Evolutionary conservation across 2,329 filamentous ascomycete genomes (phyloP), one percentile per base, ranked within the genome.

Genomic region (Monilinia vaccinii-corymbosi): DNA sequence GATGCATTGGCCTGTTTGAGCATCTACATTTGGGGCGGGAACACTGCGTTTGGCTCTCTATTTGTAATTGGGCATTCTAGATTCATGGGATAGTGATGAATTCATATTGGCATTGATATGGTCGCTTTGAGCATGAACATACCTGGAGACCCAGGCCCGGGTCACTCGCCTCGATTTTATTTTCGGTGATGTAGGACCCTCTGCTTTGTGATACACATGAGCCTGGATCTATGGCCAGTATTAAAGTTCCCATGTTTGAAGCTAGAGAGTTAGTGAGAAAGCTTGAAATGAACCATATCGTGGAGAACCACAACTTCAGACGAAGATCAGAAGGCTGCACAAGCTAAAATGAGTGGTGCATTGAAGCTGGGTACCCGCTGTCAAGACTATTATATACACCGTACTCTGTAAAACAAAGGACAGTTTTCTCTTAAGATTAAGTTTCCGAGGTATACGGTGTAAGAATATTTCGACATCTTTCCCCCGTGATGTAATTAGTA

Each of bases 121-220:
- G 36, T 38, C 7, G 14, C 9, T 10, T 40, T 21, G 36, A 28
- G 16, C 42, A 14, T 18, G 25, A 28, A 3, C 25, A 28, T 6
- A 42, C 7, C 23, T 13, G 38, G n/a, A 32, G 44, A 23, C 0
- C 7, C 21, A 21, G 44, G 14, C 18, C 42, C 21, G 8, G 8
- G 13, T 4, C 21, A 14, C 8, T 38, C 16, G 25, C 10, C 45
- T 49, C 23, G 25, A n/a, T 25, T 36, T n/a, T n/a, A n/a, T n/a
- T 21, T 23, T 28, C 31, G 23, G 44, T 31, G 21, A 49, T 16
- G 55, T 47, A 40, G 44, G 23, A 18, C 38, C 14, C 21, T 57
- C 34, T 57, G 55, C 44, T 57, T 48, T 57, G 55, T 57, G 55
- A 57, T 57, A 28, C n/a, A 36, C 14, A 40, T 16, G 34, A 49